Conservation (phyloP, 306 rosid genomes). For the Gastrolobium villosum region DNA sequence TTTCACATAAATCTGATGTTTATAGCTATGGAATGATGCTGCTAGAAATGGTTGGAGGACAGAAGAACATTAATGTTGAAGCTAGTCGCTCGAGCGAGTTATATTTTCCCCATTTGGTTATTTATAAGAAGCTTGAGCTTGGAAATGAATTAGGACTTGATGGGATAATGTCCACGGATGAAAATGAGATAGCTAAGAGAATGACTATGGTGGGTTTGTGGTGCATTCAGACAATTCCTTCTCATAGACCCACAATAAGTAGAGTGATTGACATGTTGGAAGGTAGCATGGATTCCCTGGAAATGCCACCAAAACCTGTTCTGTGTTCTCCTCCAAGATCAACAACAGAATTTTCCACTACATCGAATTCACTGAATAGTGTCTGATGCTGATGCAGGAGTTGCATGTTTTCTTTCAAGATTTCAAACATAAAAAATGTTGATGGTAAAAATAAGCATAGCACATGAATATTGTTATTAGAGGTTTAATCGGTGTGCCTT, state of each 20-base stretch:
- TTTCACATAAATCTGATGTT: conserved; percentile 61
- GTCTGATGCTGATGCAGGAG: conserved; percentile 5
- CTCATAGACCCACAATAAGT: conserved; percentile 61
- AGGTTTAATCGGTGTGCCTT: background rate
- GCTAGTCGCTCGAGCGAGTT: conserved; percentile 50
- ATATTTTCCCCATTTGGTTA: conserved; percentile 58
- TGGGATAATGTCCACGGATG: conserved; percentile 32
- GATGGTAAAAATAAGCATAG: background rate
- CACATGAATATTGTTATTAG: background rate
- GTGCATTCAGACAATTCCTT: conserved; percentile 62
- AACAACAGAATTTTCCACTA: conserved; percentile 43
- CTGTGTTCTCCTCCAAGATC: conserved; percentile 53
- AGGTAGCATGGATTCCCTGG: conserved; percentile 54
- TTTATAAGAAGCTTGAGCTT: conserved; percentile 51
- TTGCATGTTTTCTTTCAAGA: conserved; percentile 21
- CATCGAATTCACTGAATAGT: conserved; percentile 10
- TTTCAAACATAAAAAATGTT: background rate
- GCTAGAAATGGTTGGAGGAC: conserved; percentile 59
- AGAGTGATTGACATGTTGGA: conserved; percentile 66
- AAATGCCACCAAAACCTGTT: conserved; percentile 65
- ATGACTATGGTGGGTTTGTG: conserved; percentile 64
- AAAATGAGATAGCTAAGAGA: conserved; percentile 58
- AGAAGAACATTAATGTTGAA: conserved; percentile 46
- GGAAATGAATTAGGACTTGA: conserved; percentile 47
- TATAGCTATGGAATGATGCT: conserved; percentile 62